Evolutionary conservation across 345 rosid species (phyloP).

Genomic region (Geranium rotundifolium): DNA sequence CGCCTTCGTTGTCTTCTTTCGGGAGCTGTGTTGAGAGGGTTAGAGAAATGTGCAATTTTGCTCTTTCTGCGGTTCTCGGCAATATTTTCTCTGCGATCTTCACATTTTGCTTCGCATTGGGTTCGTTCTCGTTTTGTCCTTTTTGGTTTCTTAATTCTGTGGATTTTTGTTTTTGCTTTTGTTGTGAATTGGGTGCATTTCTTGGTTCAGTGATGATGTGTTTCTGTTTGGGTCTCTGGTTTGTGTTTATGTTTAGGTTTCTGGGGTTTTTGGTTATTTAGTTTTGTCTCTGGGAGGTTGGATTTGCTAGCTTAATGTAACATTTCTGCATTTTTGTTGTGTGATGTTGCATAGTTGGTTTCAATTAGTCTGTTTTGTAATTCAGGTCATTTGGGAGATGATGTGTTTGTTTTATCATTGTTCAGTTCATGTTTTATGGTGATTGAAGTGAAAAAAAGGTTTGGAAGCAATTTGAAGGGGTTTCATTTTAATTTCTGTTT

Average conservation of each 20-base stretch:
- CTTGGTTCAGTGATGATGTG: not conserved
- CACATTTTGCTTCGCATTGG: conserved; percentile 93
- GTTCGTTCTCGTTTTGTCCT: conserved; percentile 26
- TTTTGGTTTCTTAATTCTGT: not conserved
- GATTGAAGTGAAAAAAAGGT: no score
- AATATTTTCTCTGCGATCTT: conserved; percentile 84
- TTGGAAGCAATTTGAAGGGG: no score
- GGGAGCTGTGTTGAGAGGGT: conserved; percentile 54
- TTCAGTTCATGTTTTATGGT: no score
- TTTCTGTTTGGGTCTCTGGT: no score
- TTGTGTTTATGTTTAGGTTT: not conserved
- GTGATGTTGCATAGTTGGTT: not conserved
- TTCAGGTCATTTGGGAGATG: not conserved
- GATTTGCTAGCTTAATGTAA: no score
- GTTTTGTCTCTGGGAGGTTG: not conserved
- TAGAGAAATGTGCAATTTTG: conserved; percentile 49
- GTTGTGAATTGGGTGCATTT: no score
- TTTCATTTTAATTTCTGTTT: not conserved
- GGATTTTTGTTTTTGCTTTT: not conserved
- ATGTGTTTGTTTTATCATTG: not conserved
- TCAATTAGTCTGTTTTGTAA: not conserved
- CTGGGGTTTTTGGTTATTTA: not conserved
- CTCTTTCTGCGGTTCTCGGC: conserved; percentile 66
- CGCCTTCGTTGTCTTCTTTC: conserved; percentile 26
- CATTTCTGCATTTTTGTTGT: not conserved